phyloP scores from a whole-genome alignment of 2,329 filamentous ascomycete genomes.

The Arthrobotrys musiformis region DNA sequence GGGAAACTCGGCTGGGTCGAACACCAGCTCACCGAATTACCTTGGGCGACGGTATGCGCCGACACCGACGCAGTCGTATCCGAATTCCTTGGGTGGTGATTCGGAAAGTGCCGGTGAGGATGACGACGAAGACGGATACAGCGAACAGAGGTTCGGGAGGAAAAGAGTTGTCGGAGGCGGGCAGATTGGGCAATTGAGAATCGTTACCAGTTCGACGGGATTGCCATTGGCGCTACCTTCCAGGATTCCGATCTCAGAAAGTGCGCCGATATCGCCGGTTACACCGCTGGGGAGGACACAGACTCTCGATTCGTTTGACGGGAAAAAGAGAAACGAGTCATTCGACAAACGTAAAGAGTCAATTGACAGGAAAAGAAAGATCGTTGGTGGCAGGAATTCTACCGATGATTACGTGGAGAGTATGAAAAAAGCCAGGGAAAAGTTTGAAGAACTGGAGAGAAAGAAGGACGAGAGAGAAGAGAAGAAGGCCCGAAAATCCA shows the following conservation, averaged over 20 bases:
- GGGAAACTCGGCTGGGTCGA: conserved; percentile 32
- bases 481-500: conserved; percentile 41
- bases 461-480: conserved; percentile 49
- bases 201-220: conserved; percentile 50
- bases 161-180: conserved; percentile 15
- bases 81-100: conserved; percentile 43
- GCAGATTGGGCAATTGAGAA: conserved; percentile 30
- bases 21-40: conserved; percentile 27
- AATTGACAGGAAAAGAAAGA: conserved; percentile 50
- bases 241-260: conserved; percentile 45
- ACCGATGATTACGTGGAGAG: conserved; percentile 48
- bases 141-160: conserved; percentile 15
- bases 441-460: conserved; percentile 46
- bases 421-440: conserved; percentile 44
- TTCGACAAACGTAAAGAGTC: conserved; percentile 46
- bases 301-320: conserved; percentile 41
- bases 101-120: conserved; percentile 36
- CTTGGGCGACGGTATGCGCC: conserved; percentile 40
- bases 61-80: conserved; percentile 53
- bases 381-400: conserved; percentile 43
- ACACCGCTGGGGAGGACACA: conserved; percentile 30
- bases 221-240: conserved; percentile 38
- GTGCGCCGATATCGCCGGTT: conserved; percentile 42
- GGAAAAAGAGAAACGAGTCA: conserved; percentile 35
- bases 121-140: conserved; percentile 26